Evolutionary conservation across 169 alveolate species (phyloP).

Genomic region (Plasmodium billcollinsi): DNA sequence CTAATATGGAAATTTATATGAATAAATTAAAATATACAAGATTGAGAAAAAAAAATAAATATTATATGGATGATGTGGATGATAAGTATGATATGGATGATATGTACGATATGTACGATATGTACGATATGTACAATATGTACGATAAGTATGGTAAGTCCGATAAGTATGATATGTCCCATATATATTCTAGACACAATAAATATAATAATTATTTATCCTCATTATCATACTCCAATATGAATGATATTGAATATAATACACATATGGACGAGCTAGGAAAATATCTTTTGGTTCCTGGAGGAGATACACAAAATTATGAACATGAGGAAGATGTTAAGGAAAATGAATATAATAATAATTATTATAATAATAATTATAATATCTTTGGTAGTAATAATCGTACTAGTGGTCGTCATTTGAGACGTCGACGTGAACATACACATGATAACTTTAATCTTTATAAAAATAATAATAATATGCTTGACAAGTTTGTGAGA

Average conservation of each 20-base stretch:
- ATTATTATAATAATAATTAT: not conserved
- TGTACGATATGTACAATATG: too few species aligned
- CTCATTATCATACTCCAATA: conserved; percentile 15
- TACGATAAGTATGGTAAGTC: too few species aligned
- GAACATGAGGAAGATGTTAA: not conserved
- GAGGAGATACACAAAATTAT: conserved; percentile 6
- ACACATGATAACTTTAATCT: not conserved
- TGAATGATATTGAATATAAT: conserved; percentile 23
- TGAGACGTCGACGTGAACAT: not conserved
- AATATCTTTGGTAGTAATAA: not conserved
- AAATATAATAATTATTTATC: conserved; percentile 19
- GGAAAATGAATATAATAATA: not conserved
- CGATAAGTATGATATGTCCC: too few species aligned
- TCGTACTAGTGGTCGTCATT: not conserved
- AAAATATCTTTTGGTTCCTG: conserved; percentile 17
- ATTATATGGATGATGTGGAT: too few species aligned
- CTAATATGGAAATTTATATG: too few species aligned
- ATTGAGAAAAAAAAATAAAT: too few species aligned
- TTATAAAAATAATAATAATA: too few species aligned
- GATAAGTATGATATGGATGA: too few species aligned
- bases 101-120: too few species aligned
- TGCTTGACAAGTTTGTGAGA: too few species aligned
- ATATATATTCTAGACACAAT: not conserved
- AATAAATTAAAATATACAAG: too few species aligned
- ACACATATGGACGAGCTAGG: conserved; percentile 57